Evolutionary conservation across 306 rosid genomes (phyloP).

Genomic region (Rosa chinensis): DNA sequence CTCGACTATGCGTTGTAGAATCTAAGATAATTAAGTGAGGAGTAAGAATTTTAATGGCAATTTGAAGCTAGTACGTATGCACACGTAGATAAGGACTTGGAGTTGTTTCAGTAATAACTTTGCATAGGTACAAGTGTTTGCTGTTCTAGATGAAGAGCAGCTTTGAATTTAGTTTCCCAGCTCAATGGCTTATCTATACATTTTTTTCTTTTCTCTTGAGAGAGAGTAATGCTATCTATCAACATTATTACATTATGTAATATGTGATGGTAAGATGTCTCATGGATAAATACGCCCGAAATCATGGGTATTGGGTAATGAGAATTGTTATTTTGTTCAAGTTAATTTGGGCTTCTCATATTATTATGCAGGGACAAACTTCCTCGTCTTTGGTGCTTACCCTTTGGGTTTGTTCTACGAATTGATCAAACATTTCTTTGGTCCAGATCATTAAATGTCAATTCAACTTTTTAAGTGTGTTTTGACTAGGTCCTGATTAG

Average conservation of each 20-base stretch:
- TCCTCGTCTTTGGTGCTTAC: too few species aligned
- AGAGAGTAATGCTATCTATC: not conserved
- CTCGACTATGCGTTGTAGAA: not conserved
- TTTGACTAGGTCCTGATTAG: too few species aligned
- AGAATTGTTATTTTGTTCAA: not conserved
- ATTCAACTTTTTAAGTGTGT: too few species aligned
- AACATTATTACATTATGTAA: not conserved
- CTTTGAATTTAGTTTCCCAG: not conserved
- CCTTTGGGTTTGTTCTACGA: too few species aligned
- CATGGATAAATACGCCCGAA: not conserved
- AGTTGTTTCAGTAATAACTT: not conserved
- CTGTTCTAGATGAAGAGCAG: not conserved
- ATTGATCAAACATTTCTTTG: too few species aligned
- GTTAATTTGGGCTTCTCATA: not conserved
- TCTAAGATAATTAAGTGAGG: not conserved
- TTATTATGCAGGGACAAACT: too few species aligned
- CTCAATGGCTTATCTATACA: not conserved
- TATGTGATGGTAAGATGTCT: not conserved
- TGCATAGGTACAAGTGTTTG: not conserved
- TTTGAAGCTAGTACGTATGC: not conserved
- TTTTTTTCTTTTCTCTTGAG: not conserved
- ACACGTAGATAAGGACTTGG: not conserved
- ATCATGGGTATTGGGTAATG: not conserved
- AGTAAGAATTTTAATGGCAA: not conserved
- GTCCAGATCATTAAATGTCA: too few species aligned